Evolutionary conservation across 306 rosid species (phyloP).

Genomic region (Biancaea sappan): DNA sequence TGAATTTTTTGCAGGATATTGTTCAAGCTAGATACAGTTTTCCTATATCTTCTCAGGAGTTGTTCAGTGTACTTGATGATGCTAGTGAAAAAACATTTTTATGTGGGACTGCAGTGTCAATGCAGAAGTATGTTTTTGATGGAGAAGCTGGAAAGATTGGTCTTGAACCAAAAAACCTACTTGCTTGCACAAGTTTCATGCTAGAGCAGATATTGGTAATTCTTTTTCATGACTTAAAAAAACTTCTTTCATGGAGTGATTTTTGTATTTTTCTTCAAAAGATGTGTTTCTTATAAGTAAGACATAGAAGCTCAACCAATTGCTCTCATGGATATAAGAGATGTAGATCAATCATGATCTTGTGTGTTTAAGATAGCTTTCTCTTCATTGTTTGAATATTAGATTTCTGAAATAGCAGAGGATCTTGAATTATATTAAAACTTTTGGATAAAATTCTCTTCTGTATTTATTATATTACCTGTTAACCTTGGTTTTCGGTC

Average conservation of each 20-base stretch:
- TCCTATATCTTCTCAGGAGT: constrained; percentile 64
- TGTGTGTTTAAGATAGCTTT: not conserved
- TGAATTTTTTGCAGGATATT: constrained; percentile 63
- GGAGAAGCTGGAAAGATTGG: constrained; percentile 80
- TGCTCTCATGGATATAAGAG: not conserved
- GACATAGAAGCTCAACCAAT: not conserved
- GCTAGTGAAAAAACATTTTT: constrained; percentile 86
- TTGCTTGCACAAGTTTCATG: constrained; percentile 84
- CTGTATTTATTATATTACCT: not conserved
- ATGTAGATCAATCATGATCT: constrained; percentile 12
- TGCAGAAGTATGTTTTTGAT: constrained; percentile 72
- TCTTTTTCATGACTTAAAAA: constrained; percentile 10
- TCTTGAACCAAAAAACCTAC: constrained; percentile 73
- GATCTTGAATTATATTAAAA: not conserved
- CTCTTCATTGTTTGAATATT: not conserved
- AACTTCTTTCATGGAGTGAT: not conserved
- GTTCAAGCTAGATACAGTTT: constrained; percentile 65
- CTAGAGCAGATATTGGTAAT: constrained; percentile 81
- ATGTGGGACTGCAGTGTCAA: constrained; percentile 62
- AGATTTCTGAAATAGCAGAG: not conserved
- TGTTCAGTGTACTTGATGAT: constrained; percentile 72
- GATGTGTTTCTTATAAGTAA: not conserved
- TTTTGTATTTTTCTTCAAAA: constrained; percentile 11
- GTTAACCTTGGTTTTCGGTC: not conserved
- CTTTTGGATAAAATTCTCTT: not conserved